Evolutionary conservation across 352 stramenopile genomes (phyloP), one percentile per base, ranked within the genome.

Genomic region (Phytophthora cryptogea): DNA sequence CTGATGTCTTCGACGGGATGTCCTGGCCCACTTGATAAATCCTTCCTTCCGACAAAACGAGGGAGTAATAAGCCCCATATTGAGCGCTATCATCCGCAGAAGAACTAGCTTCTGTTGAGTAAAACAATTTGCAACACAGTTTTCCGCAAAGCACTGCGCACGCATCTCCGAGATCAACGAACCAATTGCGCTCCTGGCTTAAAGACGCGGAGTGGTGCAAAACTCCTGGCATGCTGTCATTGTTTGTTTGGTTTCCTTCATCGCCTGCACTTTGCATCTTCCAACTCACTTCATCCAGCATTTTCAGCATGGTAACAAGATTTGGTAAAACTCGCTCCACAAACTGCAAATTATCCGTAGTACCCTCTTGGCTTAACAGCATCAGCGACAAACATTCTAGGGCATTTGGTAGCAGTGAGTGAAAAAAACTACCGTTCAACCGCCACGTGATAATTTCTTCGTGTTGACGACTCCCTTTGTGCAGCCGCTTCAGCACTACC

Each of bases 281-380:
- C 72, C 77, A 88, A 40, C 74, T 81, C 26, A 88, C 63, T 74
- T 88, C 78, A 48, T 86, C 78, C 8, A 88, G 47, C 42, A 86
- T 66, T 56, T 88, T 84, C 20, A 86, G 46, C 61, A 88, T 88
- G 13, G 61, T 54, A 23, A 71, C 44, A 0, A 84, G 35, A 20
- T 72, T 62, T 3, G 78, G 78, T 28, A 83, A 32, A 26, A 86
- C 17, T 2, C 48, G 59, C n/a, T 83, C 58, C 8, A 72, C 73
- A 2, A 82, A 45, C 17, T 44, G n/a, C 1, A 82, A 43, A 4
- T 54, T 63, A 10, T 60, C 44, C 14, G 23, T 20, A 39, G 5
- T 16, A 17, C 40, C 23, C 4, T 54, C 35, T 26, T 20, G 40
- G 17, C 13, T 54, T 42, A 17, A 27, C 5, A 80, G 17, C 7